Conservation (phyloP, 768 basidiomycete species). For the Chalciporus sphaerocephalus region DNA sequence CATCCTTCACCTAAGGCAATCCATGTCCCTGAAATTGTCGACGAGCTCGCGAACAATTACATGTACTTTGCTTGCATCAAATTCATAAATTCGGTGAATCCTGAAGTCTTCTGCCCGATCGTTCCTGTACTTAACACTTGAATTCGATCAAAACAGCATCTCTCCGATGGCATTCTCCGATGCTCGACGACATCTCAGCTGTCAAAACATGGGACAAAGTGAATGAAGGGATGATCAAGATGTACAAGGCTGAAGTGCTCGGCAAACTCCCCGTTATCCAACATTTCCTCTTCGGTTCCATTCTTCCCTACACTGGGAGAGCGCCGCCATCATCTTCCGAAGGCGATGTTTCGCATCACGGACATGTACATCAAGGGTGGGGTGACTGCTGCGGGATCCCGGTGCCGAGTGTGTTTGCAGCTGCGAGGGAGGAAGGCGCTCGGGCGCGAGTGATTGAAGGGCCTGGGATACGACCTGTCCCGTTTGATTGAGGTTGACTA, state of each 20-base stretch:
- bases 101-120: not conserved
- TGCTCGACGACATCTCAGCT: slow-evolving; percentile 96
- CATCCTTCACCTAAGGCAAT: slow-evolving; percentile 90
- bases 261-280: slow-evolving; percentile 94
- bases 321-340: slow-evolving; percentile 32
- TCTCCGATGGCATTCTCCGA: slow-evolving; percentile 95
- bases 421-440: slow-evolving; percentile 45
- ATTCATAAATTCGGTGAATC: slow-evolving; percentile 87
- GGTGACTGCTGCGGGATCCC: slow-evolving; percentile 91
- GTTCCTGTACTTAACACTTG: not conserved
- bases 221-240: slow-evolving; percentile 94
- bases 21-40: slow-evolving; percentile 85
- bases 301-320: slow-evolving; percentile 67
- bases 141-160: slow-evolving; percentile 90
- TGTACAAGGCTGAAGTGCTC: slow-evolving; percentile 94
- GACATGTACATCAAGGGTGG: slow-evolving; percentile 55
- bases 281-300: slow-evolving; percentile 90
- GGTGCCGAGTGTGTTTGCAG: slow-evolving; percentile 78
- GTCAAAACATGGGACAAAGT: slow-evolving; percentile 97
- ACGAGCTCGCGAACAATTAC: slow-evolving; percentile 88
- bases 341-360: slow-evolving; percentile 15
- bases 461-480: slow-evolving; percentile 68
- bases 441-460: slow-evolving; percentile 46
- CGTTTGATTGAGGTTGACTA: slow-evolving; percentile 63
- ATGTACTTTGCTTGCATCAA: slow-evolving; percentile 96